Conservation (phyloP, 2,329 filamentous ascomycete genomes). For the Hymenoscyphus linearis region DNA sequence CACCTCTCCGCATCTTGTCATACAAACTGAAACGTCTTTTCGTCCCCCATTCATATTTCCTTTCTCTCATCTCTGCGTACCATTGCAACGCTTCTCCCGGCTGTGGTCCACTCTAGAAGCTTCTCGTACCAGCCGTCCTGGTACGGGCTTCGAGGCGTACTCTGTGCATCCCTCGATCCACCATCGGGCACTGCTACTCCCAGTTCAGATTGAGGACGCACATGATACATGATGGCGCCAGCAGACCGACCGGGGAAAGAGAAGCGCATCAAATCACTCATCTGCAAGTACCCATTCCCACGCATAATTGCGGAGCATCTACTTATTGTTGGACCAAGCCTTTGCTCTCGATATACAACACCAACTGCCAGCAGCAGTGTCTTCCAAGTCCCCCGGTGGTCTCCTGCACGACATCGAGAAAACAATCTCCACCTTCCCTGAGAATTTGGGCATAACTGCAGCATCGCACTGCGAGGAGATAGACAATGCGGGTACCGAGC, state of each 20-base stretch:
- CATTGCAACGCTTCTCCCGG: not conserved
- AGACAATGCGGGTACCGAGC: constrained; percentile 48
- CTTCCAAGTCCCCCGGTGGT: constrained; percentile 13
- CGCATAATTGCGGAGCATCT: constrained; percentile 5
- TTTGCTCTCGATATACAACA: constrained; percentile 24
- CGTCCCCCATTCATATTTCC: not conserved
- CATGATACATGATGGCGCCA: constrained; percentile 19
- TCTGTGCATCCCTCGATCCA: not conserved
- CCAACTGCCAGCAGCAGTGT: constrained; percentile 19
- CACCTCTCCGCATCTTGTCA: not conserved
- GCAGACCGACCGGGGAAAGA: constrained; percentile 26
- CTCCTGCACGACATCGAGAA: constrained; percentile 39
- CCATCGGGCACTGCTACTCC: not conserved
- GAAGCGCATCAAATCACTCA: constrained; percentile 31
- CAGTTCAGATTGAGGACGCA: not conserved
- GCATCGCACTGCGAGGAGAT: constrained; percentile 41
- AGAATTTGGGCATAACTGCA: constrained; percentile 27
- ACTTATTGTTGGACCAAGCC: constrained; percentile 16
- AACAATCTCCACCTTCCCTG: constrained; percentile 34
- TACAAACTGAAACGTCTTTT: not conserved
- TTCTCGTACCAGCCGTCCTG: not conserved
- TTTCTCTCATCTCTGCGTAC: not conserved
- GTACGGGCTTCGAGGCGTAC: not conserved
- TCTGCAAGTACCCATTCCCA: constrained; percentile 27
- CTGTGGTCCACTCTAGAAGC: not conserved